Base-by-base conservation (phyloP, 768 basidiomycete species). In the Tylopilus plumbeoviolaceoides region DNA sequence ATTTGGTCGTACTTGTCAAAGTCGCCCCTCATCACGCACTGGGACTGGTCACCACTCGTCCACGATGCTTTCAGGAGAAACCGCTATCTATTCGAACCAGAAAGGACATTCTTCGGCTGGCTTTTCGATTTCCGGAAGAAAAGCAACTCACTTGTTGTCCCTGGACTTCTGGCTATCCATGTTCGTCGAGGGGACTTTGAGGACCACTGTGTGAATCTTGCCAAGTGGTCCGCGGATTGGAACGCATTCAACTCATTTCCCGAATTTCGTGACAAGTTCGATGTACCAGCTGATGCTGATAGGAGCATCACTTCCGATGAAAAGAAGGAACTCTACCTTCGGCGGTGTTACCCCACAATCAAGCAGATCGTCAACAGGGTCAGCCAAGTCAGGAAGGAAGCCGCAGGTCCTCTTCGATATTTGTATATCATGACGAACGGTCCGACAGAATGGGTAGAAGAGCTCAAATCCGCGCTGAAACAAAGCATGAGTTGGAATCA, bases 381-480 rank as follows among this genome's bases (percentile, higher is more conserved):
- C 18, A 62, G 62, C 47, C 62, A 61, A 8, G 70, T 77, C 30
- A 71, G 70, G 7, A 45, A 35, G 5, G 65, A 57, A 12, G 41
- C 58, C 9, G 48, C 56, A 8, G 51, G 59, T 3, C 58, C 57
- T 11, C 68, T 81, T 31, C 59, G 63, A 39, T 59, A 68, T 17
- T 28, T 81, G 18, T 81, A 79, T 54, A 66, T 81, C 48, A 68
- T 79, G 66, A 76, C 81, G 51, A 80, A 82, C 51, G 81, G 69
- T 3, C 54, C 69, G 14, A 47, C 49, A 3, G 51, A 58, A n/a
- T 82, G 78, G 78, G 69, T 80, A 1, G 53, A 59, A 15, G 66
- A 71, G 38, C 71, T 81, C 7, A 72, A 72, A 53, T 51, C 31
- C 0, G 71, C 72, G 23, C 55, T 82, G 36, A 53, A 33, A 25